phyloP scores from a whole-genome alignment of 805 yeast genomes.

The Kazachstania martiniae region DNA sequence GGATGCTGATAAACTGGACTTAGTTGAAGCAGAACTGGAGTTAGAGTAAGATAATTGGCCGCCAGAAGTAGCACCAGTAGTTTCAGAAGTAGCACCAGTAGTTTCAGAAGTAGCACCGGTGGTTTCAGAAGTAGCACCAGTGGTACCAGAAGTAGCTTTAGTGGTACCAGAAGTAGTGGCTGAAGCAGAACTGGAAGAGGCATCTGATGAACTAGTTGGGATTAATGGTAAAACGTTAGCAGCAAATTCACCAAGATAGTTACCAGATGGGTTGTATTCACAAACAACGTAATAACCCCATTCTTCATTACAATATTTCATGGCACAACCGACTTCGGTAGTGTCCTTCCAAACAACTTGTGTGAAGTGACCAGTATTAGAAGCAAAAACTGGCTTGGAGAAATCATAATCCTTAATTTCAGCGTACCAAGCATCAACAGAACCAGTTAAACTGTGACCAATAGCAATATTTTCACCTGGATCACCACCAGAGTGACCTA shows the following conservation, averaged over 20 bases:
- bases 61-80: too few relatives aligned
- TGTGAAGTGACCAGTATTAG: slow-evolving; percentile 52
- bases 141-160: slow-evolving; percentile 5
- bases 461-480: slow-evolving; percentile 75
- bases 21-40: too few relatives aligned
- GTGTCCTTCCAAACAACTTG: slow-evolving; percentile 62
- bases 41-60: too few relatives aligned
- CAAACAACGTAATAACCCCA: slow-evolving; percentile 61
- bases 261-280: slow-evolving; percentile 67
- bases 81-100: slow-evolving; percentile 3
- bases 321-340: slow-evolving; percentile 57
- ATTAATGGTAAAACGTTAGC: slow-evolving; percentile 9
- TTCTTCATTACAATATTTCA: slow-evolving; percentile 42
- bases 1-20: too few relatives aligned
- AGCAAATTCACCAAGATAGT: slow-evolving; percentile 27
- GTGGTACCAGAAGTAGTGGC: slow-evolving; percentile 9
- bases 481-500: slow-evolving; percentile 45
- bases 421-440: slow-evolving; percentile 64
- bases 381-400: slow-evolving; percentile 41
- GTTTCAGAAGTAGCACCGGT: slow-evolving; percentile 4
- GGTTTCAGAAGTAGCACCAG: background rate
- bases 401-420: slow-evolving; percentile 50
- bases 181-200: slow-evolving; percentile 5
- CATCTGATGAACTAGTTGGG: too few relatives aligned
- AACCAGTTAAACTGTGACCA: slow-evolving; percentile 37